Evolutionary conservation across 2,329 filamentous ascomycete species (phyloP), one percentile per base, ranked within the genome.

Genomic region (Gaeumannomyces tritici): DNA sequence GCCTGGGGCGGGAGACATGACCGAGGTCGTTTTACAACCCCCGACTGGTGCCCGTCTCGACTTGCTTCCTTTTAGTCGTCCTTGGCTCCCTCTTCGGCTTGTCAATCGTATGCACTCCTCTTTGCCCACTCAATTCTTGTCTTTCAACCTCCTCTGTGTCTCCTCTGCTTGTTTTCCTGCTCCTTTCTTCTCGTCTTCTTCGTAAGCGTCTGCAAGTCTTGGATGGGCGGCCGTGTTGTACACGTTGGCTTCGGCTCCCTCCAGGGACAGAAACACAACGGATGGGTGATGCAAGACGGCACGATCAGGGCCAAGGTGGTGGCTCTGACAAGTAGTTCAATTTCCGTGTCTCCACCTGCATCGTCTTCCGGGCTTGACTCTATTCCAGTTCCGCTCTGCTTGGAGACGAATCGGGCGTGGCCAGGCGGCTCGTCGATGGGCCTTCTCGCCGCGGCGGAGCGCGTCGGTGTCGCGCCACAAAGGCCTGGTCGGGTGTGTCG

Each of bases 1-100:
- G 24, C 28, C 58, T 51, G 58, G 58, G 35, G n/a, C 15, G 33
- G 35, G 35, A 60, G 58, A 60, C 58, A 60, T 60, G 35, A 27
- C 58, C 58, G 33, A 21, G 24, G 12, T 9, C 21, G 5, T 8
- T 51, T 21, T 13, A 2, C 21, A 4, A 21, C 21, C 8, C 42
- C 42, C 18, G 42, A 51, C 8, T 11, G 11, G 21, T n/a, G 18
- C 5, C n/a, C 7, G 6, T n/a, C 21, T 51, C 6, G 42, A 13
- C 3, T n/a, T n/a, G 18, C 42, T 51, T 51, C 21, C 42, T 6
- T 51, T 7, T n/a, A n/a, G 18, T 51, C n/a, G 7, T 51, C 21
- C 7, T n/a, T n/a, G n/a, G n/a, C n/a, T 51, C 18, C 42, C 42
- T 21, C 21, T 51, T n/a, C 11, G 11, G 18, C 11, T 51, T 3